Base-by-base conservation (phyloP, 192 early-diverging fungal genomes). In the Coemansia sp. region DNA sequence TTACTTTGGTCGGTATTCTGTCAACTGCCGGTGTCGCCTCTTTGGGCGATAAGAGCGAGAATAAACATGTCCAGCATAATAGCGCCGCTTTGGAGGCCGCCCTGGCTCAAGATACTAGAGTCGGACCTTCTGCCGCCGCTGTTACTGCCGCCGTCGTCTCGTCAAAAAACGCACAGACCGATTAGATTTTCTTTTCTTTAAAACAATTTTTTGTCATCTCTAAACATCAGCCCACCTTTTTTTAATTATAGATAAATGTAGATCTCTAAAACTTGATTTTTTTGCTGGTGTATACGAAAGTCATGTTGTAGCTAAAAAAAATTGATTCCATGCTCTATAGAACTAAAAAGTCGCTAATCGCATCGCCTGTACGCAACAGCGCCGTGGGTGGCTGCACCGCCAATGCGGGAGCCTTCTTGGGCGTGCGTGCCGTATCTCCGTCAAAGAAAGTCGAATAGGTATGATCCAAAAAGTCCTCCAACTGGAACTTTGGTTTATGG, bases 401-500 rank as follows among this genome's bases (percentile, higher is more conserved):
- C 60, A 90, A 38, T 7, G 91, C 89, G 5, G 91, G 86, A 2
- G 71, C 70, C 68, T 85, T 88, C 33, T 85, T 86, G 43, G 85
- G 87, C 77, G 86, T 89, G 46, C 85, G 85, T 67, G 80, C 73
- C 30, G 86, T 79, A 63, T 92, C 89, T 62, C 84, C 89, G 42
- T 88, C 85, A 79, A 90, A 90, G 82, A 90, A 88, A 69, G 89
- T 91, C 1, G 81, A 57, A 77, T 92, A 94, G 1, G 92, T 94
- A 72, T 95, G 92, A 71, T 99, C 98, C 80, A 98, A 86, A 79
- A 97, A 99, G 75, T 97, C 96, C 76, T 99, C 98, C 61, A 99
- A 78, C 72, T 91, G 87, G 72, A 93, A 99, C 32, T 82, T 76
- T 4, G 92, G 91, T 74, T 95, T 95, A 23, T 90, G 88, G 68